Base-by-base conservation (phyloP, 768 basidiomycete genomes). In the Leccinum pellstonianum region DNA sequence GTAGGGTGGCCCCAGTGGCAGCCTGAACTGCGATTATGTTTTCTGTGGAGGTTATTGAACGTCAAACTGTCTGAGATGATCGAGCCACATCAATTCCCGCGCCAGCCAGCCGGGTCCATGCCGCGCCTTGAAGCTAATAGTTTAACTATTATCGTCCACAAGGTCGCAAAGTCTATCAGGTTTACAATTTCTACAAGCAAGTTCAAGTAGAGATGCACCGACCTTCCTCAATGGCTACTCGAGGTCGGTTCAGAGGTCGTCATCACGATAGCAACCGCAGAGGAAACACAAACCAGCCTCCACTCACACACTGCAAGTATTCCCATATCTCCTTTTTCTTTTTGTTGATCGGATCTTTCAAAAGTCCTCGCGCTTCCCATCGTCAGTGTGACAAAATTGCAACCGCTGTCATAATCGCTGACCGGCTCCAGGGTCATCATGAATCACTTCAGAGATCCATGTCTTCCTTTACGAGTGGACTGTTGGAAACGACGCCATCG, bases 401-500 rank as follows among this genome's bases (percentile, higher is more conserved):
- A 27, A 41, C 21, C 21, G 23, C 38, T 19, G 38, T 31, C 55
- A 71, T 68, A 6, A 64, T 69, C 17, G 33, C 58, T 60, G 53
- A 66, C 35, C 43, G 14, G 38, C 41, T 23, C 29, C 52, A 79
- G 78, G 77, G 78, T 29, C 80, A 77, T 50, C 81, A 84, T 51
- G 53, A 66, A 12, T 56, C 57, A 2, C 73, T 85, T 1, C 77
- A 76, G 25, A 49, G 66, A 2, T 69, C 65, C 3, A 64, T 85
- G 1, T 62, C 70, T 6, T 57, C 70, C 0, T 83, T 86, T 47
- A 70, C 74, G 23, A 53, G n/a, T 29, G 61, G 55, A n/a, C 48
- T 73, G 47, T 35, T 75, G 1, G 59, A 54, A 25, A 53, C 60
- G 37, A 53, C 56, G 12, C 70, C 65, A 76, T 74, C 57, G 54